Evolutionary conservation across 1,139 yeast genomes (phyloP), one percentile per base, ranked within the genome.

Genomic region (Magnusiomyces fungicola): DNA sequence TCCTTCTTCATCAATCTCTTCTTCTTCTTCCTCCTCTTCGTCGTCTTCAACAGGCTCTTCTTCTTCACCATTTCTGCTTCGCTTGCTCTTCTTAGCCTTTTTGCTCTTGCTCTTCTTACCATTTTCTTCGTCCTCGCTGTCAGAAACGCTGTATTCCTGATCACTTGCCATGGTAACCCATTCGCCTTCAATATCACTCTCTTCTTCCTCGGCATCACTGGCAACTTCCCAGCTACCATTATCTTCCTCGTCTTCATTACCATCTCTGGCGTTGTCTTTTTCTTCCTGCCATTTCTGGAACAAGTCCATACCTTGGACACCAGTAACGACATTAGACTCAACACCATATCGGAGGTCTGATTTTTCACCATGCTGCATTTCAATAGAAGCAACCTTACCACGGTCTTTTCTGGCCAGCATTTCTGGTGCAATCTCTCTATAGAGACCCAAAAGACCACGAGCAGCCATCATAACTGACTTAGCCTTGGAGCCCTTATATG

Each of bases 401-500:
- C 98, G 78, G 64, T 94, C 97, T 63, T 87, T 89, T 61, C 81
- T 77, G 51, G 77, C 75, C 62, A 92, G 77, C 97, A 92, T 87
- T 58, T 92, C 95, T 4, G 99, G 99, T 1, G 97, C 97, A 48
- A 89, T 82, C 56, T 89, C 97, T 68, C 99, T 78, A 68, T 86
- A 92, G 50, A 92, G 73, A 0, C 90, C 70, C 53, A 92, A 80
- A 68, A 92, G 76, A n/a, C 94, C 79, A 61, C 95, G 79, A 2
- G 97, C 96, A 40, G 97, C 98, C 81, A 83, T 85, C 74, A 81
- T 81, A 34, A 92, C 98, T 3, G 96, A 80, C 70, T 94, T 92
- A 37, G 96, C 75, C 69, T 92, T 92, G 32, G 97, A 89, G 2
- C 95, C 95, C 66, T 84, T 87, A 68, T 92, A 92, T 56, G 82